Evolutionary conservation across 2,329 filamentous ascomycete species (phyloP), one percentile per base, ranked within the genome.

Genomic region (Penicillium vulpinum): DNA sequence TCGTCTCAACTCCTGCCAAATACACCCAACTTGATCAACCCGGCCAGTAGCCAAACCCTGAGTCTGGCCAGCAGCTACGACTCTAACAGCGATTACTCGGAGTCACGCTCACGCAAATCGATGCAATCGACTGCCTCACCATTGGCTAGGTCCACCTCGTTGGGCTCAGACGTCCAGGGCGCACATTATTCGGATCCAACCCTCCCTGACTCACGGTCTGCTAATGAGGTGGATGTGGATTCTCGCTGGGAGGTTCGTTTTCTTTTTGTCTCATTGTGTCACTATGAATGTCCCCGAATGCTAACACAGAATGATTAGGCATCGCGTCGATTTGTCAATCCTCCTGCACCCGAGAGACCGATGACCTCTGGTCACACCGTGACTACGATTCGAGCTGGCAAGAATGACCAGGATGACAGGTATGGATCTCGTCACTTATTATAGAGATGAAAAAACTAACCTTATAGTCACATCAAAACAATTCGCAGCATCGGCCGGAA

Each of bases 1-100:
- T 90, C 85, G 67, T 88, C 87, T 35, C 86, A 88, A 21, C 80
- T 93, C 38, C 76, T 87, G 40, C 60, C 82, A 80, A 70, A 71
- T 47, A 67, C 71, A 36, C 68, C 74, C 55, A 70, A 62, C 48
- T 41, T 70, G 22, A 43, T 62, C 11, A 66, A 68, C 50, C 56
- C 69, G 6, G 60, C 56, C 21, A 68, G 64, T 9, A 72, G 73
- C 41, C 63, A 71, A n/a, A 58, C 66, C 26, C 65, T 65, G 1
- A 76, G 73, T 52, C 50, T 76, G 44, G 62, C 64, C 6, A 76
- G 74, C 6, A 76, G 74, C 52, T 69, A 68, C 16, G 75, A 75
- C 58, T 76, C 75, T 8, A 72, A 69, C 38, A 73, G 72, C 44
- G 75, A 76, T 36, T 69, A 67, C 29, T 75, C 73, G 2, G 72